phyloP scores from a whole-genome alignment of 345 rosid species.

The Syzygium grande region DNA sequence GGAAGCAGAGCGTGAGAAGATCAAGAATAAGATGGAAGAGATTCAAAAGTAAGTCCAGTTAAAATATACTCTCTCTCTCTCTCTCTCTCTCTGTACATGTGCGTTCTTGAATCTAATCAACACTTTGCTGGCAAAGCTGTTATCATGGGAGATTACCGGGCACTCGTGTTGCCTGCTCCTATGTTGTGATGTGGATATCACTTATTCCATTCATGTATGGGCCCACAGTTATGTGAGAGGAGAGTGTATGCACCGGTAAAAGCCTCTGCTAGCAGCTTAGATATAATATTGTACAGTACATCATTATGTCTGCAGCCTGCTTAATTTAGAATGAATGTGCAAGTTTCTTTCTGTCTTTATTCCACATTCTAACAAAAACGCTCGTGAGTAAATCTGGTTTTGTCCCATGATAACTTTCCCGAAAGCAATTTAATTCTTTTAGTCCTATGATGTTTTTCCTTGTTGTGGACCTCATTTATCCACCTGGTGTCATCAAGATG shows the following conservation, averaged over 20 bases:
- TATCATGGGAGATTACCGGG: too few species aligned
- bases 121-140: neutral
- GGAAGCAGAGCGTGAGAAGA: conserved; percentile 60
- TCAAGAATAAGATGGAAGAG: conserved; percentile 59
- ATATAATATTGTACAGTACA: neutral
- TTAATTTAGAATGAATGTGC: neutral
- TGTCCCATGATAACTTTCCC: neutral
- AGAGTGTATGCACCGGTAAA: neutral
- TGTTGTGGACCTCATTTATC: neutral
- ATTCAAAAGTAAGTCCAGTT: conserved; percentile 41
- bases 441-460: neutral
- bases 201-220: neutral
- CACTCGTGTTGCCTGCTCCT: neutral
- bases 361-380: neutral
- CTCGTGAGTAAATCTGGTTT: neutral
- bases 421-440: neutral
- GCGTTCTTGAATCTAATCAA: neutral
- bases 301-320: neutral
- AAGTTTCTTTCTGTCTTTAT: neutral
- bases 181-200: neutral
- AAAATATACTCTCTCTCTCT: neutral
- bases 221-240: too few species aligned
- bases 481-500: neutral
- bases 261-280: neutral
- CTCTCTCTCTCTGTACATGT: neutral